phyloP scores from a whole-genome alignment of 352 stramenopile genomes.

The Phytopythium delawarense region DNA sequence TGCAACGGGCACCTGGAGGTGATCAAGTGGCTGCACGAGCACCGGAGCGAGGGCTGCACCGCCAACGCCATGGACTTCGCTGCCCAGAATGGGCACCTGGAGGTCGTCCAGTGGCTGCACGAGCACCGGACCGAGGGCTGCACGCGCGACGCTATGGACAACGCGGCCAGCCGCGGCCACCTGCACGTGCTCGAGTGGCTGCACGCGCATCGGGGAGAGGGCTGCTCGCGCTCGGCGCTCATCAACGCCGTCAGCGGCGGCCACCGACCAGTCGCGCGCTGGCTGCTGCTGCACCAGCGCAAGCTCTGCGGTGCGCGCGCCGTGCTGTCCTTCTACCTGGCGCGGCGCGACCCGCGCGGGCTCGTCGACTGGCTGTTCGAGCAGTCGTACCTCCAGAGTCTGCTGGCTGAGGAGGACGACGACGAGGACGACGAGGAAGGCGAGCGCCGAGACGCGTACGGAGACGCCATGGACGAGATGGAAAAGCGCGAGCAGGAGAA shows the following conservation, averaged over 20 bases:
- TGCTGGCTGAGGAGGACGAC: conserved; percentile 23
- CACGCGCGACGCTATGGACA: conserved; percentile 52
- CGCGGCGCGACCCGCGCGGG: conserved; percentile 23
- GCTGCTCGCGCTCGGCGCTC: conserved; percentile 67
- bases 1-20: conserved; percentile 45
- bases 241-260: conserved; percentile 52
- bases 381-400: conserved; percentile 23
- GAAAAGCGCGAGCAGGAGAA: background rate
- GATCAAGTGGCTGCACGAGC: conserved; percentile 58
- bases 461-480: background rate
- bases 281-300: conserved; percentile 41
- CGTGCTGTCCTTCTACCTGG: conserved; percentile 33
- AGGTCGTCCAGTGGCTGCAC: conserved; percentile 61
- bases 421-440: conserved; percentile 16
- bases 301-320: conserved; percentile 30
- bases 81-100: conserved; percentile 46
- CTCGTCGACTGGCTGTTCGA: conserved; percentile 28
- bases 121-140: conserved; percentile 42
- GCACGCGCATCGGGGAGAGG: conserved; percentile 45
- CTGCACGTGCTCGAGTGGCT: conserved; percentile 49
- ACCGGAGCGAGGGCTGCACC: conserved; percentile 56
- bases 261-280: conserved; percentile 51
- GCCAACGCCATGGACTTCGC: conserved; percentile 64
- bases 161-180: conserved; percentile 43
- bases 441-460: background rate